Evolutionary conservation across 805 yeast genomes (phyloP).

Genomic region (Pichia occidentalis): DNA sequence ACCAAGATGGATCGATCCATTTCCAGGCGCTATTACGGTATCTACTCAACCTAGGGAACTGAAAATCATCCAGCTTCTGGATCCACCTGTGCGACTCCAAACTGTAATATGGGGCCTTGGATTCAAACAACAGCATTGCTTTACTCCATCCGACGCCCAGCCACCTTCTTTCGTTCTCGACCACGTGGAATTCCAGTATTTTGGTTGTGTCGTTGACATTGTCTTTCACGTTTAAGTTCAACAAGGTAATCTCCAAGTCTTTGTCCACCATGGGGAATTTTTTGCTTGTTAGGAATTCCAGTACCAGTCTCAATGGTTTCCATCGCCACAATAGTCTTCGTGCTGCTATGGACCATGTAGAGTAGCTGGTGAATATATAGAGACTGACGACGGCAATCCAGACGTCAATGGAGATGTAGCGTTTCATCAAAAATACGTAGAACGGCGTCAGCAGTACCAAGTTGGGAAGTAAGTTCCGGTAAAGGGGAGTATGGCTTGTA

Average conservation of each 20-base stretch:
- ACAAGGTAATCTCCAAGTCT: constrained; percentile 7
- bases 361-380: constrained; percentile 37
- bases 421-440: constrained; percentile 33
- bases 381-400: constrained; percentile 32
- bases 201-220: constrained; percentile 30
- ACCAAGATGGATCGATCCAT: constrained; percentile 53
- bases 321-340: constrained; percentile 47
- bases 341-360: constrained; percentile 41
- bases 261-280: constrained; percentile 19
- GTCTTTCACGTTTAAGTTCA: constrained; percentile 11
- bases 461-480: constrained; percentile 16
- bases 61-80: constrained; percentile 32
- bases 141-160: constrained; percentile 55
- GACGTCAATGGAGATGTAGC: constrained; percentile 30
- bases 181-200: constrained; percentile 41
- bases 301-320: constrained; percentile 33
- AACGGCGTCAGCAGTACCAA: constrained; percentile 35
- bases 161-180: constrained; percentile 59
- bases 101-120: constrained; percentile 40
- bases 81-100: constrained; percentile 30
- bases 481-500: constrained; percentile 9
- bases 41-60: constrained; percentile 40
- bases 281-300: constrained; percentile 38
- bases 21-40: constrained; percentile 41
- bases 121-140: constrained; percentile 43